A percentile compares a stretch with the other conserved stretches of the same genome.
These are phyloP conservation scores for Paraconiothyrium sp. DNA, from an alignment of 2,329 filamentous ascomycete genomes.

Conservation along the genomic window DNA sequence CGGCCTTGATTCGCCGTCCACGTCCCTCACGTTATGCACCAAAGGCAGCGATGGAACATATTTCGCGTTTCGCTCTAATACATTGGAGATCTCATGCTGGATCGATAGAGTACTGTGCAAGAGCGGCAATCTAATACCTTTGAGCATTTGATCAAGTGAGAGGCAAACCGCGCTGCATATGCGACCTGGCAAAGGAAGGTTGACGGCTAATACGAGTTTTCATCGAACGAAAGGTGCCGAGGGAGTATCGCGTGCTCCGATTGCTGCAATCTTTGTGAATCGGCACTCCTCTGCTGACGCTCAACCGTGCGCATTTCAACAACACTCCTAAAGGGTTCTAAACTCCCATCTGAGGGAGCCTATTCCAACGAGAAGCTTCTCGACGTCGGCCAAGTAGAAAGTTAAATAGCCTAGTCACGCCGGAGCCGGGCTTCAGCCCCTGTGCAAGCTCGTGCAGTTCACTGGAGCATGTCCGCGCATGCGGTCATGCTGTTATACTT, in stretches of 20 bases:
- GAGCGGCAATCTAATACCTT: neutral
- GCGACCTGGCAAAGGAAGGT: neutral
- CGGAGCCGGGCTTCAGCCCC: neutral
- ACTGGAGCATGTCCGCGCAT: conserved; percentile 2
- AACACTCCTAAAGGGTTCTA: neutral
- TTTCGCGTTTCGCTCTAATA: neutral
- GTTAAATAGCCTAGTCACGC: neutral
- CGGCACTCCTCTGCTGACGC: too few relatives aligned
- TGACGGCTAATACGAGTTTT: neutral
- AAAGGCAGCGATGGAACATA: neutral
- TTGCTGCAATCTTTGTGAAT: neutral
- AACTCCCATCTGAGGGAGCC: too few relatives aligned
- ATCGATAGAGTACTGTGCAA: neutral
- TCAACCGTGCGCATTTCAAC: neutral
- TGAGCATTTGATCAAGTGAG: neutral
- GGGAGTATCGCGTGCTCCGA: neutral
- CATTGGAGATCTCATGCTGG: neutral
- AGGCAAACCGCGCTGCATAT: neutral
- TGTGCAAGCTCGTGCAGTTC: neutral
- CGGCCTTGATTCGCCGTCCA: neutral
- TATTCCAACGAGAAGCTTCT: neutral
- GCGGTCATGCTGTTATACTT: conserved; percentile 6
- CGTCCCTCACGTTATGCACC: conserved; percentile 7
- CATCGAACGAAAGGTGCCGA: neutral
- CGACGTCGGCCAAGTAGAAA: neutral